A percentile compares a stretch with the other conserved stretches of the same genome.
Conservation (phyloP, 371 early-diverging fungal genomes). For the Aphelidium insulamus region DNA sequence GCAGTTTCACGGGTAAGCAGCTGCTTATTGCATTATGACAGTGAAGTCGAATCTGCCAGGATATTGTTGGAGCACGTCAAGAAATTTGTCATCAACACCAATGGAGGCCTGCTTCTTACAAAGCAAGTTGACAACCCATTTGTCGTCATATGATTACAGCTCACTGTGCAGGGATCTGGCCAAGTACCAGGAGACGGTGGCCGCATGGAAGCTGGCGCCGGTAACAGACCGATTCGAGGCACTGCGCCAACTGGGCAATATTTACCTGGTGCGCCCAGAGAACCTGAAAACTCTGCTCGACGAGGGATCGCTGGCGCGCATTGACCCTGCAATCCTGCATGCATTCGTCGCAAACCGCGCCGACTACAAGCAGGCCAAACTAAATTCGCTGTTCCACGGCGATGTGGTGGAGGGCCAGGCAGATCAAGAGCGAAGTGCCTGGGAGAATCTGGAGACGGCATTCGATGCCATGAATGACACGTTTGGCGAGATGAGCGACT, state of each 20-base stretch:
- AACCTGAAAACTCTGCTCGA: slow-evolving; percentile 57
- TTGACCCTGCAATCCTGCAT: slow-evolving; percentile 47
- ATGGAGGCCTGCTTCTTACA: slow-evolving; percentile 63
- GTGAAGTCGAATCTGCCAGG: slow-evolving; percentile 11
- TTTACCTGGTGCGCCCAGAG: slow-evolving; percentile 75
- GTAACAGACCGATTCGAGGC: slow-evolving; percentile 68
- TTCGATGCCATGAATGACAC: too few species aligned
- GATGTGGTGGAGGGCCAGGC: too few species aligned
- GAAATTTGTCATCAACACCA: slow-evolving; percentile 54
- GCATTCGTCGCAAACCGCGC: slow-evolving; percentile 67
- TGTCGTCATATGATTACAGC: neutral
- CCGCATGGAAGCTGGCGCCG: slow-evolving; percentile 40
- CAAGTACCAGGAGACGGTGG: slow-evolving; percentile 67
- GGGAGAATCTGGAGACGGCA: too few species aligned
- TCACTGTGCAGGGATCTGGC: slow-evolving; percentile 48
- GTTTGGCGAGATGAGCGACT: too few species aligned
- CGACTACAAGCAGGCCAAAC: slow-evolving; percentile 55
- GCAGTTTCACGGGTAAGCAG: slow-evolving; percentile 43
- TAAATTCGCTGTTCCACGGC: too few species aligned
- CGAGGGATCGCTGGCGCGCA: slow-evolving; percentile 50
- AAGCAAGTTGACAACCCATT: slow-evolving; percentile 24
- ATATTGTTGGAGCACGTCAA: slow-evolving; percentile 76
- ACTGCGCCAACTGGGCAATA: slow-evolving; percentile 72
- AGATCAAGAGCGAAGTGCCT: too few species aligned
- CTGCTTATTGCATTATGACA: slow-evolving; percentile 1